Evolutionary conservation across 129 eudicot genomes (phyloP).

Genomic region (Pseudognaphalium luteoalbum): DNA sequence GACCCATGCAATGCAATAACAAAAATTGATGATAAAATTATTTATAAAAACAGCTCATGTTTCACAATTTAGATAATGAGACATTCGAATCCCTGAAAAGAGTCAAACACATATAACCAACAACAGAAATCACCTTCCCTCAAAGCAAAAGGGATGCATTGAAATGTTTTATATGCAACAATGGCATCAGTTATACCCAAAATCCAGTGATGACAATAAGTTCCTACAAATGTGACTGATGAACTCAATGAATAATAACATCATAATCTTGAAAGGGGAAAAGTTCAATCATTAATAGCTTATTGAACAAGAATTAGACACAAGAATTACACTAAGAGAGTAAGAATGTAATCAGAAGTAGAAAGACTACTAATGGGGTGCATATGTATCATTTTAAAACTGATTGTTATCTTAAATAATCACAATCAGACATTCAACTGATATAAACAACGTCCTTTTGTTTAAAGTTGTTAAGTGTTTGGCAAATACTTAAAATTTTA

Average conservation of each 20-base stretch:
- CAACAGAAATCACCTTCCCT: not conserved
- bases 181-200: not conserved
- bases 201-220: not conserved
- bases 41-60: not conserved
- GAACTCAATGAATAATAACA: not conserved
- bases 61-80: not conserved
- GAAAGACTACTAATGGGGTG: no score
- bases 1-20: not conserved
- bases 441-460: no score
- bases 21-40: not conserved
- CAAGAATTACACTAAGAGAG: conserved; percentile 4
- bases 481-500: no score
- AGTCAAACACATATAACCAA: not conserved
- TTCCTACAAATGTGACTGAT: not conserved
- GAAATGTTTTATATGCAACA: not conserved
- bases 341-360: not conserved
- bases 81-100: not conserved
- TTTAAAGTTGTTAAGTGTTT: no score
- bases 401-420: no score
- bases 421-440: no score
- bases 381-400: no score
- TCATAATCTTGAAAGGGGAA: not conserved
- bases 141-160: conserved; percentile 6
- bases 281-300: not conserved
- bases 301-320: not conserved